These are phyloP conservation scores for Withania somnifera DNA, from an alignment of 305 asterid genomes.

Conservation along the genomic window DNA sequence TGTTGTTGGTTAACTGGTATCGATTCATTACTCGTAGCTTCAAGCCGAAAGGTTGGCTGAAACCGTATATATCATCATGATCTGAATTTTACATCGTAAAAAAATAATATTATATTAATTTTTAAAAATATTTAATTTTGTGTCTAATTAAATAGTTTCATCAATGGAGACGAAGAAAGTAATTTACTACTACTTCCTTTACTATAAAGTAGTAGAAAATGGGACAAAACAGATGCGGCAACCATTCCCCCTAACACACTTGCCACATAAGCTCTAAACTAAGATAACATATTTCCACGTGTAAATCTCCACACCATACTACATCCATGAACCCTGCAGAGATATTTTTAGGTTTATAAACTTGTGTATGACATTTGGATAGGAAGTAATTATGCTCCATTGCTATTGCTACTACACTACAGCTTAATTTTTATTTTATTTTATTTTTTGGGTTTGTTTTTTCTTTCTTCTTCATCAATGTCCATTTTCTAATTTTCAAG, in stretches of 20 bases:
- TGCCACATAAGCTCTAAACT: not conserved
- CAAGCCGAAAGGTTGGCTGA: too few species aligned
- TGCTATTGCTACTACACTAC: not conserved
- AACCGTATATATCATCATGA: too few species aligned
- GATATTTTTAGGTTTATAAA: constrained; percentile 1
- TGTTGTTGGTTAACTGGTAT: too few species aligned
- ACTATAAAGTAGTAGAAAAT: too few species aligned
- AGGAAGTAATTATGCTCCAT: not conserved
- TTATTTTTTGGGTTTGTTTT: not conserved
- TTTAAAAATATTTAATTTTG: too few species aligned
- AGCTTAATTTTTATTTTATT: not conserved
- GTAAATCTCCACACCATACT: constrained; percentile 29
- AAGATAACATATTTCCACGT: constrained; percentile 25
- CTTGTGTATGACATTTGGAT: not conserved
- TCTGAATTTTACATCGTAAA: too few species aligned
- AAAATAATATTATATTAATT: too few species aligned
- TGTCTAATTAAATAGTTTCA: too few species aligned
- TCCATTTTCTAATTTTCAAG: not conserved
- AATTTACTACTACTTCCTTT: too few species aligned
- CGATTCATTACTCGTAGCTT: too few species aligned
- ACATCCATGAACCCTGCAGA: not conserved
- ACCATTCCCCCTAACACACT: not conserved
- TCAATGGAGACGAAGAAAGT: too few species aligned
- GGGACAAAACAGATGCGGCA: not conserved
- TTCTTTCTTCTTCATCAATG: not conserved